Evolutionary conservation across 1,284 basidiomycete species (phyloP).

Genomic region (Trichosporon inkin): DNA sequence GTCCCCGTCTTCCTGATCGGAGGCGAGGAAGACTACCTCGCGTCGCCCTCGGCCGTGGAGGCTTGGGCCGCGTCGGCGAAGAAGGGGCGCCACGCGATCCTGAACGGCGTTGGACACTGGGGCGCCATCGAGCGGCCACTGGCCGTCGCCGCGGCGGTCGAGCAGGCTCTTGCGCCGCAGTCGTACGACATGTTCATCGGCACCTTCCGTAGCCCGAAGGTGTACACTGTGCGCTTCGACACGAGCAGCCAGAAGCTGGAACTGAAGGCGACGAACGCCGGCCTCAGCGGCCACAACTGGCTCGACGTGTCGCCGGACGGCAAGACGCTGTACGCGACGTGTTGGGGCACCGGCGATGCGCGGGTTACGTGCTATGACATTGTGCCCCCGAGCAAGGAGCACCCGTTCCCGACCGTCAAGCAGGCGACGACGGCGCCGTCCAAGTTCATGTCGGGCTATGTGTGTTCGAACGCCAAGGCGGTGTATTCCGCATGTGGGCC

Average conservation of each 20-base stretch:
- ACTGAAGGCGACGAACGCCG: constrained; percentile 22
- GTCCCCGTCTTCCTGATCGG: constrained; percentile 28
- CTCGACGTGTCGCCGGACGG: constrained; percentile 28
- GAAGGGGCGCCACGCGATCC: constrained; percentile 19
- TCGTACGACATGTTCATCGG: constrained; percentile 34
- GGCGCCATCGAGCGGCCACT: constrained; percentile 32
- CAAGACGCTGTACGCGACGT: constrained; percentile 37
- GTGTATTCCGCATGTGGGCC: constrained; percentile 50
- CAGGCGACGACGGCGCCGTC: constrained; percentile 28
- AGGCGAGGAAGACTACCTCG: constrained; percentile 36
- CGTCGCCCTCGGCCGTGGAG: constrained; percentile 20
- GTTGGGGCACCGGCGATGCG: constrained; percentile 35
- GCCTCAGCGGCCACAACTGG: constrained; percentile 40
- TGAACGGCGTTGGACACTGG: constrained; percentile 35
- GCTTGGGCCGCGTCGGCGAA: constrained; percentile 22
- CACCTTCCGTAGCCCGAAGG: constrained; percentile 36
- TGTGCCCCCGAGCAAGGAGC: constrained; percentile 11
- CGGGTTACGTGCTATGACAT: constrained; percentile 33
- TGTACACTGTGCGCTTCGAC: constrained; percentile 39
- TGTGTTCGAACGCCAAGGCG: constrained; percentile 34
- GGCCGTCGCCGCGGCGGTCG: constrained; percentile 15
- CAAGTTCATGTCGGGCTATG: constrained; percentile 39
- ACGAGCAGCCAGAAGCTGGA: constrained; percentile 21
- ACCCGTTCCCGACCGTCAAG: constrained; percentile 17
- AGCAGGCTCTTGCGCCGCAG: constrained; percentile 11